Percentiles rank a stretch among this genome's conserved stretches.
Evolutionary conservation across 345 rosid genomes (phyloP).

Genomic region (Populus simonii): DNA sequence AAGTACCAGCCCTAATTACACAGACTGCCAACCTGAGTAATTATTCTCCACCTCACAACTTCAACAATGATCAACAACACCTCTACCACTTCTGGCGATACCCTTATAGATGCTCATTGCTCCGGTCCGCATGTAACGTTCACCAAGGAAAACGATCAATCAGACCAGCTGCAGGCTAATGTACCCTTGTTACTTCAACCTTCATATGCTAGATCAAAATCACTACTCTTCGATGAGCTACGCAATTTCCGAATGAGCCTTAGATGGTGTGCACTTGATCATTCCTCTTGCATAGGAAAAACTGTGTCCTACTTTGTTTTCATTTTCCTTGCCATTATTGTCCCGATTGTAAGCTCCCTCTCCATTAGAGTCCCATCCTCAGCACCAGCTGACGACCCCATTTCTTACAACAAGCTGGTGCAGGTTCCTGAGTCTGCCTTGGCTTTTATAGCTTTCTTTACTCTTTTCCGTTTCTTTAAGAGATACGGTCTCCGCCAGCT

Average conservation of each 20-base stretch:
- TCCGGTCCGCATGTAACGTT: not conserved
- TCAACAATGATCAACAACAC: slow-evolving; percentile 9
- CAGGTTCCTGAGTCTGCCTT: slow-evolving; percentile 67
- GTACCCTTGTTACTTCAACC: slow-evolving; percentile 16
- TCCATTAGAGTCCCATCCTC: slow-evolving; percentile 30
- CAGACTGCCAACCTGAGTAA: not conserved
- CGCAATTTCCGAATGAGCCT: slow-evolving; percentile 53
- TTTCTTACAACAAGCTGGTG: slow-evolving; percentile 54
- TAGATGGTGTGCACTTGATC: slow-evolving; percentile 66
- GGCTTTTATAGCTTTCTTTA: slow-evolving; percentile 53
- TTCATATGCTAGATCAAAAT: slow-evolving; percentile 33
- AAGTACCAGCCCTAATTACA: not conserved
- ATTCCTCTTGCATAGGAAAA: slow-evolving; percentile 51
- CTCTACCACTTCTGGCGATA: slow-evolving; percentile 4
- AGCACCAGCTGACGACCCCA: slow-evolving; percentile 26
- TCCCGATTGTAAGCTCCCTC: slow-evolving; percentile 43
- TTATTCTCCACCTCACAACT: not conserved
- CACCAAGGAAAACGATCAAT: not conserved
- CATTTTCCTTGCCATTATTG: slow-evolving; percentile 38
- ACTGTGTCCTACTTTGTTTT: slow-evolving; percentile 46
- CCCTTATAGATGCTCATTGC: not conserved
- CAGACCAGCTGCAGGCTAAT: not conserved
- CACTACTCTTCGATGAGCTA: slow-evolving; percentile 45
- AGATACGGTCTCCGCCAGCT: slow-evolving; percentile 52
- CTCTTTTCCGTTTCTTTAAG: slow-evolving; percentile 51